These are phyloP conservation scores for Fusarium longipes DNA, from an alignment of 2,329 filamentous ascomycete genomes.

Conservation along the genomic window DNA sequence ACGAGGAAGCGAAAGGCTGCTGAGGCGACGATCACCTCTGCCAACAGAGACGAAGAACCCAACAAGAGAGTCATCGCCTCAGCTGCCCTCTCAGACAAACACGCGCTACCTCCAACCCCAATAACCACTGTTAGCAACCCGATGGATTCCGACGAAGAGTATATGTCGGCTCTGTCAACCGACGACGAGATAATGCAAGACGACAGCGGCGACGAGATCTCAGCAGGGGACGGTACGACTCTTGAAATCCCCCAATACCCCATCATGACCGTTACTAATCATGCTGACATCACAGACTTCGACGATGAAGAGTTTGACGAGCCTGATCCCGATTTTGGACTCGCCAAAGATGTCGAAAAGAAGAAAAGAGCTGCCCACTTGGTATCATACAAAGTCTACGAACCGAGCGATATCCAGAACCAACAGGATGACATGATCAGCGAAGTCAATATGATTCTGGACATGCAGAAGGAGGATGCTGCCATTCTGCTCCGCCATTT, in stretches of 20 bases:
- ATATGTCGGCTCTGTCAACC: conserved; percentile 83
- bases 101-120: conserved; percentile 67
- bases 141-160: conserved; percentile 97
- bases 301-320: conserved; percentile 68
- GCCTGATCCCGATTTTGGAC: conserved; percentile 65
- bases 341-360: conserved; percentile 72
- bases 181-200: conserved; percentile 80
- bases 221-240: conserved; percentile 61
- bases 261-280: conserved; percentile 27
- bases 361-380: conserved; percentile 82
- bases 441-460: conserved; percentile 91
- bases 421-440: conserved; percentile 88
- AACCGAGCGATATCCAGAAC: conserved; percentile 81
- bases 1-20: conserved; percentile 72
- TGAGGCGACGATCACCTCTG: conserved; percentile 69
- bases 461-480: conserved; percentile 87
- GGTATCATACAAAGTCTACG: conserved; percentile 84
- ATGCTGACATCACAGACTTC: conserved; percentile 59
- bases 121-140: conserved; percentile 65
- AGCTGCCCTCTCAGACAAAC: conserved; percentile 53
- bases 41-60: conserved; percentile 55
- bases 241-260: conserved; percentile 31
- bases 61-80: conserved; percentile 69
- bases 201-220: conserved; percentile 79
- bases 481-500: conserved; percentile 91